Percentiles rank a stretch among this genome's conserved stretches.
Evolutionary conservation across 306 rosid genomes (phyloP).

Genomic region (Inga oerstediana): DNA sequence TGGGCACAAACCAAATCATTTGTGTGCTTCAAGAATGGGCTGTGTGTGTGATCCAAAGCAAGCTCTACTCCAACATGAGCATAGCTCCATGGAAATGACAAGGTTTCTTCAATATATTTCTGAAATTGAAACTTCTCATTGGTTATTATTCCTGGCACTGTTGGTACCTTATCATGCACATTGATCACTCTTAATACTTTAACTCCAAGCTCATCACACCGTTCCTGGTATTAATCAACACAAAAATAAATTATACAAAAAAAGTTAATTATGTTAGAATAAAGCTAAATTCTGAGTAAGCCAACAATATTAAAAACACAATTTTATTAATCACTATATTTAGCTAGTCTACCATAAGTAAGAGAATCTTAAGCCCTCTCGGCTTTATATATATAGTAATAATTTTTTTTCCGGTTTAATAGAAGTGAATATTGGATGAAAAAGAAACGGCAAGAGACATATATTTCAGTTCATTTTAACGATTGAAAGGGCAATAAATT

Average conservation of each 20-base stretch:
- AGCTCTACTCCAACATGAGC: constrained; percentile 72
- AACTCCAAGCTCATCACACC: constrained; percentile 71
- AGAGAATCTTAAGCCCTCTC: not conserved
- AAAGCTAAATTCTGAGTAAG: not conserved
- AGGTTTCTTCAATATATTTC: constrained; percentile 55
- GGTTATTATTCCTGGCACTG: constrained; percentile 63
- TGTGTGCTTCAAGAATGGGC: constrained; percentile 56
- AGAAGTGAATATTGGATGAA: not conserved
- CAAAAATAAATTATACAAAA: not conserved
- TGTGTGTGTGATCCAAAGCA: constrained; percentile 48
- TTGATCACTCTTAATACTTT: constrained; percentile 65
- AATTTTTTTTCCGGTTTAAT: too few relatives aligned
- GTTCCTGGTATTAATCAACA: constrained; percentile 31
- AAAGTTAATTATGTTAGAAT: not conserved
- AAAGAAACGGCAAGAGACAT: not conserved
- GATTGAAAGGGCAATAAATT: not conserved
- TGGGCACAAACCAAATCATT: constrained; percentile 58
- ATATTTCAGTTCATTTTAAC: not conserved
- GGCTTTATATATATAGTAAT: too few relatives aligned
- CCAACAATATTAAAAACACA: not conserved
- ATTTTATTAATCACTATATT: not conserved
- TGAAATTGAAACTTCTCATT: constrained; percentile 68
- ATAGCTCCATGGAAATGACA: constrained; percentile 74
- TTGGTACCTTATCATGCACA: constrained; percentile 64
- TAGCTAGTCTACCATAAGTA: not conserved